Evolutionary conservation across 108 stramenopile genomes (phyloP), one percentile per base, ranked within the genome.

Genomic region (Skeletonema grethae): DNA sequence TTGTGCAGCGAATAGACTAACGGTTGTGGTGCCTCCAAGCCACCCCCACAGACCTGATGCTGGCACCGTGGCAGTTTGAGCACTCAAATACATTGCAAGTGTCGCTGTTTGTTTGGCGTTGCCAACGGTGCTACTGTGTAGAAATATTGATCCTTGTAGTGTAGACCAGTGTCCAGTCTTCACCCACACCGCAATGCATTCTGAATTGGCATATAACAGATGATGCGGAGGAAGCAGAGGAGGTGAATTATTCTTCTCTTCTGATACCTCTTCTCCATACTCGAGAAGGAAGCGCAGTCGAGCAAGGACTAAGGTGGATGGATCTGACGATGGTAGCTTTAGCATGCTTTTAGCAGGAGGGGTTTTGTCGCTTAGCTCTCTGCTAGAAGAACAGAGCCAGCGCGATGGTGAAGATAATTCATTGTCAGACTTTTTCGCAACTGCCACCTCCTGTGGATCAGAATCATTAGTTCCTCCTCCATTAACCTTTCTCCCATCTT

Each of bases 111-210:
- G 80, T 64, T 95, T 95, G 20, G 73, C 78, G 73, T 91, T 87
- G 5, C 93, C 91, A 10, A 87, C 83, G 9, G 90, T 82, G 0
- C 87, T 85, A 18, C 80, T 30, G 53, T 78, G 77, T 1, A 80
- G 63, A 60, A 80, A 80, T n/a, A 80, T 61, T 2, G 79, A 63
- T 57, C 72, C 79, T 57, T 80, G 79, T 13, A 80, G 72, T 3
- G 79, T 80, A 25, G 72, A 73, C 79, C 79, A 80, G 24, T 72
- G 79, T 20, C 79, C 79, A 11, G 79, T 80, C 46, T 80, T 80
- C 9, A 57, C 85, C 87, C 87, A 94, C 10, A 95, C 87, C 7
- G 94, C 94, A 20, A 95, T 90, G 45, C 94, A 95, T 76, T 95
- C 94, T 18, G 87, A 89, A 68, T 95, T 95, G 20, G 94, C 85